phyloP scores from a whole-genome alignment of 208 protist species.

The Strigomonas culicis region DNA sequence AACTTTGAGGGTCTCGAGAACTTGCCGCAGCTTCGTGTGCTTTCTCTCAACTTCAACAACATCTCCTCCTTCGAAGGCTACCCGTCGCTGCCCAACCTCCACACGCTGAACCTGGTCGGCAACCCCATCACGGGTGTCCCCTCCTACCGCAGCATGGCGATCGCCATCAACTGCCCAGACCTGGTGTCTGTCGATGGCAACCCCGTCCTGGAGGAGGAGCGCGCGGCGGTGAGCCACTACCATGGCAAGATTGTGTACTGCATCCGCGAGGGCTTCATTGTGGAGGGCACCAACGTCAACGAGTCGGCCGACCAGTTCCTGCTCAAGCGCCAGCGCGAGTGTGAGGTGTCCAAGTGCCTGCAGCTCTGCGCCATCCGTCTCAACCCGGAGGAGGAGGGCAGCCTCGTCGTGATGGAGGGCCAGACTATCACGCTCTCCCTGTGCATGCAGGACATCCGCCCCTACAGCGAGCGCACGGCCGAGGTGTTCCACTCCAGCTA shows the following conservation, averaged over 20 bases:
- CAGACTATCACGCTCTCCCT: constrained; percentile 73
- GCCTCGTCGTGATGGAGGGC: constrained; percentile 73
- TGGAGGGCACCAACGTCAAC: constrained; percentile 83
- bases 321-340: constrained; percentile 76
- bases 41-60: constrained; percentile 93
- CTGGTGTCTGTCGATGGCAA: constrained; percentile 88
- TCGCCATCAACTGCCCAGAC: constrained; percentile 73
- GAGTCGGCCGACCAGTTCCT: constrained; percentile 80
- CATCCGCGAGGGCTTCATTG: constrained; percentile 87
- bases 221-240: constrained; percentile 80
- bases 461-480: constrained; percentile 69
- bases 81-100: constrained; percentile 77
- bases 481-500: constrained; percentile 85
- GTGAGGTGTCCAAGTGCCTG: constrained; percentile 61
- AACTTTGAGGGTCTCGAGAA: constrained; percentile 87
- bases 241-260: constrained; percentile 89
- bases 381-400: constrained; percentile 35
- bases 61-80: constrained; percentile 88
- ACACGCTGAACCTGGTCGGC: constrained; percentile 90
- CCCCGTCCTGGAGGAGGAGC: constrained; percentile 82
- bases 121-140: constrained; percentile 86
- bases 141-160: constrained; percentile 90
- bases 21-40: constrained; percentile 84
- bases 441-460: constrained; percentile 90
- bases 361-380: constrained; percentile 86